phyloP scores from a whole-genome alignment of 208 protist genomes.

The Leishmania tropica region DNA sequence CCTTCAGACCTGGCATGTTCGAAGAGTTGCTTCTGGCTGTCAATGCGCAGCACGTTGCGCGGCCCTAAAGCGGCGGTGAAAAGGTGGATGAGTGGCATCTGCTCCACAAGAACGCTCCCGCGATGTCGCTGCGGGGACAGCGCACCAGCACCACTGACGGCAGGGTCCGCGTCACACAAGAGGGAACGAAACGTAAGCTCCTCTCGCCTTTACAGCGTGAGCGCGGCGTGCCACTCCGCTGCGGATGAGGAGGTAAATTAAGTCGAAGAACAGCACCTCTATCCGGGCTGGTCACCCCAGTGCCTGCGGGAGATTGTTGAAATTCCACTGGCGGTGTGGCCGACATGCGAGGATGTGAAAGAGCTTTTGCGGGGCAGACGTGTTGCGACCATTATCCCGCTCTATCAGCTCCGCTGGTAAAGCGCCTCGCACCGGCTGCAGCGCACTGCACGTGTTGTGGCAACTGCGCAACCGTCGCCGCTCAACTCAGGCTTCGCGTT shows the following conservation, averaged over 20 bases:
- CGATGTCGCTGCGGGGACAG: conserved; percentile 26
- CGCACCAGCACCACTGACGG: background rate
- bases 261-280: conserved; percentile 35
- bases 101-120: conserved; percentile 31
- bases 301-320: conserved; percentile 51
- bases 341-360: conserved; percentile 35
- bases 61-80: conserved; percentile 41
- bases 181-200: conserved; percentile 9
- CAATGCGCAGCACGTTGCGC: conserved; percentile 39
- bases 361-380: conserved; percentile 5
- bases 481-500: conserved; percentile 19
- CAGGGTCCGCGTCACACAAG: conserved; percentile 1
- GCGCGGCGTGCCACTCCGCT: conserved; percentile 12
- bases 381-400: conserved; percentile 3
- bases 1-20: conserved; percentile 43
- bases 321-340: conserved; percentile 37
- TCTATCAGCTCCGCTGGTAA: background rate
- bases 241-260: conserved; percentile 43
- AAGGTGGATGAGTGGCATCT: conserved; percentile 44
- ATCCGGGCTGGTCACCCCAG: conserved; percentile 55
- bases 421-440: background rate
- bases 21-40: conserved; percentile 45
- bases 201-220: conserved; percentile 10
- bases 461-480: background rate
- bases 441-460: background rate